These are phyloP conservation scores for Retiboletus flavoniger DNA, from an alignment of 1,284 basidiomycete genomes.

Conservation along the genomic window DNA sequence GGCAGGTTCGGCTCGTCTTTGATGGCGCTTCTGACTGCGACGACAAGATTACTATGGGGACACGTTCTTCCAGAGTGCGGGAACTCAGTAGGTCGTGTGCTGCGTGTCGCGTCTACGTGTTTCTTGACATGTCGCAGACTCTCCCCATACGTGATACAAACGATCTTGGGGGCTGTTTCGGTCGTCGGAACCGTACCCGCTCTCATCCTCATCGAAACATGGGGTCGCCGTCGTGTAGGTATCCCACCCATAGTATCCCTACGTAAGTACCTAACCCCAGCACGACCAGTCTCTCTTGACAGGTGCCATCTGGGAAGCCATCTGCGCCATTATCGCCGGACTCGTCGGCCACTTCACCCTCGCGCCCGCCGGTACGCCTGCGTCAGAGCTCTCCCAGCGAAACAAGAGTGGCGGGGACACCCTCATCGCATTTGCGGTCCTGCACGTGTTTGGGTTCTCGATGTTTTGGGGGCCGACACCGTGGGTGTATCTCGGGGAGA, in stretches of 20 bases:
- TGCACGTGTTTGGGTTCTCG: conserved; percentile 56
- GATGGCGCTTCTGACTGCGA: background rate
- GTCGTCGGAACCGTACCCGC: conserved; percentile 65
- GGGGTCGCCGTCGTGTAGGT: conserved; percentile 58
- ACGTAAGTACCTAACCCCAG: background rate
- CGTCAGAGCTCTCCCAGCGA: conserved; percentile 39
- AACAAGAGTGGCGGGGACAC: conserved; percentile 49
- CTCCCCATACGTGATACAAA: conserved; percentile 72
- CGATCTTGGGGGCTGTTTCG: conserved; percentile 67
- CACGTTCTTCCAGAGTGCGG: conserved; percentile 78
- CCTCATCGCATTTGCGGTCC: conserved; percentile 58
- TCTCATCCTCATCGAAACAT: conserved; percentile 62
- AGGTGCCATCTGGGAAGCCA: conserved; percentile 61
- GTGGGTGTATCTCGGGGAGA: conserved; percentile 63
- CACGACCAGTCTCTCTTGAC: conserved; percentile 54
- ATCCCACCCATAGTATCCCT: background rate
- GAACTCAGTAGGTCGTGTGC: conserved; percentile 48
- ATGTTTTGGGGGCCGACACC: conserved; percentile 59
- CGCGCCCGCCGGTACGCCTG: conserved; percentile 43
- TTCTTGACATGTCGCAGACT: conserved; percentile 38
- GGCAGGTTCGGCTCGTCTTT: background rate
- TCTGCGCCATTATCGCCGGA: conserved; percentile 65
- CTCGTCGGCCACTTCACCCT: conserved; percentile 70
- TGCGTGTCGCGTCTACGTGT: background rate
- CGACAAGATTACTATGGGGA: conserved; percentile 72